phyloP scores from a whole-genome alignment of 768 basidiomycete species.

The Hypholoma fasciculare region DNA sequence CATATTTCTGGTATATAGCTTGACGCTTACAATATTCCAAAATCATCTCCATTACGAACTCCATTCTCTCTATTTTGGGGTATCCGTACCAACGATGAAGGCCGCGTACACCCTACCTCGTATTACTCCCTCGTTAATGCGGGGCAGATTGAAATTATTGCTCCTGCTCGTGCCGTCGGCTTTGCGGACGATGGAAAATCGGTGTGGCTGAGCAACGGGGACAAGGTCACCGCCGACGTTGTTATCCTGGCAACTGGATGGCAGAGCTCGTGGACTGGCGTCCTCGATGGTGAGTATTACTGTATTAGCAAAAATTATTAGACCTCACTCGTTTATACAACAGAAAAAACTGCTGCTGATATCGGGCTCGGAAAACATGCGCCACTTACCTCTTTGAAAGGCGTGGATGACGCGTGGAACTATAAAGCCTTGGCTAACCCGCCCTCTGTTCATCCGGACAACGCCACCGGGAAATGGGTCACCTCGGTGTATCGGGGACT shows the following conservation, averaged over 20 bases:
- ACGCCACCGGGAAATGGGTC: constrained; percentile 31
- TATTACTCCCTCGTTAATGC: constrained; percentile 50
- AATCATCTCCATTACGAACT: constrained; percentile 3
- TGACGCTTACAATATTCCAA: constrained; percentile 32
- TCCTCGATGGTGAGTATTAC: constrained; percentile 27
- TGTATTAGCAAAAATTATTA: background rate
- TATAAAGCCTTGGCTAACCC: constrained; percentile 41
- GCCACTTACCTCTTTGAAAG: constrained; percentile 16
- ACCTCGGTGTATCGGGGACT: constrained; percentile 61
- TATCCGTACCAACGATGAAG: constrained; percentile 51
- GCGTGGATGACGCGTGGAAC: constrained; percentile 28
- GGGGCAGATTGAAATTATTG: constrained; percentile 49
- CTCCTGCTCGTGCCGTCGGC: constrained; percentile 40
- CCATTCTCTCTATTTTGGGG: constrained; percentile 33
- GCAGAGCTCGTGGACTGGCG: constrained; percentile 53
- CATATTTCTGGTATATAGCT: constrained; percentile 11
- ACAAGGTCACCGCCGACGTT: constrained; percentile 40
- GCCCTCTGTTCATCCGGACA: constrained; percentile 31
- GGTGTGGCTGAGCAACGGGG: constrained; percentile 43
- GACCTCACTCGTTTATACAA: too few relatives aligned
- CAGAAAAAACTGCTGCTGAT: constrained; percentile 48
- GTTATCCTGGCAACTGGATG: constrained; percentile 63
- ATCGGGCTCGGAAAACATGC: constrained; percentile 48
- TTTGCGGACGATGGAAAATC: constrained; percentile 37
- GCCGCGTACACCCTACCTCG: constrained; percentile 41